Base-by-base conservation (phyloP, 1,284 basidiomycete species). In the Cryptococcus sp. region DNA sequence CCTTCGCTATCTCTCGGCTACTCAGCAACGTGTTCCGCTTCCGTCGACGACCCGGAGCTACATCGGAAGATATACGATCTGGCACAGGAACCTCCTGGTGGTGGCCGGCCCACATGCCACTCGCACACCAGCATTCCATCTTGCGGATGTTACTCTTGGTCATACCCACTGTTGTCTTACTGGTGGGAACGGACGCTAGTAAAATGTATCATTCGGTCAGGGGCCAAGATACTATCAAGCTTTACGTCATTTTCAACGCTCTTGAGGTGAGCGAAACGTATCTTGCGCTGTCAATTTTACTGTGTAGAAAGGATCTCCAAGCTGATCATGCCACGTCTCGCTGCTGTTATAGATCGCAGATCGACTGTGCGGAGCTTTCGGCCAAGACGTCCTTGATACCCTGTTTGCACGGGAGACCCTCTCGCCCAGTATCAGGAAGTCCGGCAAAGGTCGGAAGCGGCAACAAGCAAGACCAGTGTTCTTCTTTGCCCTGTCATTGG, bases 231-330 rank as follows among this genome's bases (percentile, higher is more conserved):
- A 95, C 91, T 3, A 94, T 99, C 81, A 99, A 99, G 81, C 81
- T 99, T 55, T 98, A 98, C 80, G 96, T 99, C 62, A 97, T 99
- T 61, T 99, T 98, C 82, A 99, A 98, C 76, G 95, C 93, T 10
- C 83, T 97, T 16, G 93, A 96, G 84, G 93, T 93, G 40, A 52
- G 77, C 22, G 17, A 20, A 23, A 47, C 23, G 20, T 47, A 45
- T 1, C 15, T 45, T n/a, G 42, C 22, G 8, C n/a, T 15, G 15
- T 45, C 22, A n/a, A 22, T 22, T 7, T 8, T n/a, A 4, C 16
- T 45, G 42, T n/a, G 8, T n/a, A 45, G 15, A 6, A 7, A 5
- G 16, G 22, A 45, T 13, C 15, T 1, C 11, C 16, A 15, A 22
- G 30, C 46, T 57, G 41, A 50, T 30, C 8, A 35, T 30, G 59